phyloP scores from a whole-genome alignment of 371 early-diverging fungal genomes.

The Ordospora colligata region DNA sequence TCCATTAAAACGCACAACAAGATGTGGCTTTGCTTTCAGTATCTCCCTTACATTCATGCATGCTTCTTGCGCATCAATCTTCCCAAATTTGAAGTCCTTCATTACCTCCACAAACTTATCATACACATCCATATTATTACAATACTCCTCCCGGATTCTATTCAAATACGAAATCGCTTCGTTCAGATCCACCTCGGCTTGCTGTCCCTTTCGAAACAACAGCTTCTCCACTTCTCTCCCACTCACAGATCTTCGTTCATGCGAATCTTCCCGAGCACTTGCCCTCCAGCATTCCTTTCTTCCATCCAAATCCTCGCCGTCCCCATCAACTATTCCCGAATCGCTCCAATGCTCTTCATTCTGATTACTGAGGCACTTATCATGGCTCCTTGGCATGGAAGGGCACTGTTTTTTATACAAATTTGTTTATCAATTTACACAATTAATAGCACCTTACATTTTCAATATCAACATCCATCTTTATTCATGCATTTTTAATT shows the following conservation, averaged over 20 bases:
- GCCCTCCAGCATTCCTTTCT: too few relatives aligned
- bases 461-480: too few relatives aligned
- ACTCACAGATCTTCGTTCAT: not conserved
- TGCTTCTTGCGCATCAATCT: constrained; percentile 90
- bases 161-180: constrained; percentile 94
- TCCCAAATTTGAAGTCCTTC: constrained; percentile 95
- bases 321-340: not conserved
- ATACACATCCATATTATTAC: constrained; percentile 81
- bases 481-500: too few relatives aligned
- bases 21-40: constrained; percentile 76
- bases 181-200: constrained; percentile 57
- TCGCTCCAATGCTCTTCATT: constrained; percentile 24
- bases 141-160: constrained; percentile 81
- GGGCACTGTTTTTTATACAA: not conserved
- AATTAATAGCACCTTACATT: not conserved
- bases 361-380: constrained; percentile 15
- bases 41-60: constrained; percentile 84
- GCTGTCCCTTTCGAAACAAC: not conserved
- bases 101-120: constrained; percentile 92
- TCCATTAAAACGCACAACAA: constrained; percentile 93
- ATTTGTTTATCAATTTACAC: not conserved
- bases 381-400: not conserved
- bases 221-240: not conserved
- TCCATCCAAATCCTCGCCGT: too few relatives aligned
- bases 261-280: too few relatives aligned